Conservation (phyloP, 352 stramenopile species). For the Phytophthora melonis region DNA sequence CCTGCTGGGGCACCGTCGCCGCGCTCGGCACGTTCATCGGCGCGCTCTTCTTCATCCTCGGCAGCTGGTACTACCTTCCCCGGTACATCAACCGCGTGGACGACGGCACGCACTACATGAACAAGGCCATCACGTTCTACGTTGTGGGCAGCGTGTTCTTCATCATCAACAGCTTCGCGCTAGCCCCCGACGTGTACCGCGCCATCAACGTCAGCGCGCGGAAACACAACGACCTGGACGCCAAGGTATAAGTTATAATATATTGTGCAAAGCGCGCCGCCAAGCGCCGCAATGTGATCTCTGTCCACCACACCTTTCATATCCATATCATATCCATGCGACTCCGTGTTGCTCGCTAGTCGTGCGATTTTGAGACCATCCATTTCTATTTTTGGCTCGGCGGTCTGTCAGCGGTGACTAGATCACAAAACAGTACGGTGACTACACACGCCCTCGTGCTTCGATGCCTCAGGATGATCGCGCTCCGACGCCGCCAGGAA, state of each 20-base stretch:
- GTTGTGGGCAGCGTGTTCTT: constrained; percentile 82
- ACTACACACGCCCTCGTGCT: background rate
- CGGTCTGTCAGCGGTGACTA: constrained; percentile 9
- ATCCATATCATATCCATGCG: too few species aligned
- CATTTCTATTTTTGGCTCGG: constrained; percentile 15
- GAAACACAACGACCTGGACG: constrained; percentile 20
- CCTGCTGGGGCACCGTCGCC: constrained; percentile 60
- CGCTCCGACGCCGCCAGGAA: background rate
- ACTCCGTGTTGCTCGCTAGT: too few species aligned
- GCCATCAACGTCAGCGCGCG: constrained; percentile 45
- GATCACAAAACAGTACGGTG: too few species aligned
- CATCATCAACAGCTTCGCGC: constrained; percentile 68
- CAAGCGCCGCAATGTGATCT: constrained; percentile 22
- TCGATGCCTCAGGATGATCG: too few species aligned
- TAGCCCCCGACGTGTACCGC: constrained; percentile 63
- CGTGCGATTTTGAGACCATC: constrained; percentile 12
- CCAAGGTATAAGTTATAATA: constrained; percentile 42
- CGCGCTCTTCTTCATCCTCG: constrained; percentile 78
- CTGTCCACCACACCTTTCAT: background rate
- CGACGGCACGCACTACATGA: constrained; percentile 70
- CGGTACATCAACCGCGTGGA: constrained; percentile 74
- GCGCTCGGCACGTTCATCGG: constrained; percentile 69
- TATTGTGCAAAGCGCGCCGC: constrained; percentile 21
- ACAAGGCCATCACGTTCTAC: constrained; percentile 81
- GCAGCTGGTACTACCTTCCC: constrained; percentile 86